phyloP scores from a whole-genome alignment of 441 rosid species.

The Pelargonium myrrhifolium region DNA sequence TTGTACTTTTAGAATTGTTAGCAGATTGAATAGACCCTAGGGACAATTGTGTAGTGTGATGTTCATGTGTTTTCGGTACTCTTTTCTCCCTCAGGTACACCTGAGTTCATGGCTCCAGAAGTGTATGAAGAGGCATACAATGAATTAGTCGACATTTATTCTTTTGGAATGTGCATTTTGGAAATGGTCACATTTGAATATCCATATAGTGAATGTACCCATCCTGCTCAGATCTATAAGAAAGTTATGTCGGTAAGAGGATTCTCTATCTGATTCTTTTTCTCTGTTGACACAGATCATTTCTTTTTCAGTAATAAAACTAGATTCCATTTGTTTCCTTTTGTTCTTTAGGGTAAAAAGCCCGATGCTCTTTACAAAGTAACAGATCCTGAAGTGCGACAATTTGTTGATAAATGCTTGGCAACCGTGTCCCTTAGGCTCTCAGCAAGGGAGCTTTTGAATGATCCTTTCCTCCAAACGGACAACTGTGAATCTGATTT shows the following conservation, averaged over 20 bases:
- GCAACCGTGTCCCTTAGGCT: conserved; percentile 72
- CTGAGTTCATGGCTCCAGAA: conserved; percentile 99
- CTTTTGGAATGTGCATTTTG: conserved; percentile 93
- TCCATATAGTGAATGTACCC: conserved; percentile 85
- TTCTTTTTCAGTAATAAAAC: not conserved
- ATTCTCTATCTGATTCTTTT: not conserved
- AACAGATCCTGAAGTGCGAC: conserved; percentile 63
- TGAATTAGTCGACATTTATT: conserved; percentile 85
- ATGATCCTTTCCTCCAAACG: conserved; percentile 63
- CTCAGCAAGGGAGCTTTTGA: conserved; percentile 73
- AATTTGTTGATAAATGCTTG: conserved; percentile 77
- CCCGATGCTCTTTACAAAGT: conserved; percentile 82
- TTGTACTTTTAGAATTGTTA: not conserved
- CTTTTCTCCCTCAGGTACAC: conserved; percentile 57
- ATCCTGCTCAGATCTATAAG: conserved; percentile 95
- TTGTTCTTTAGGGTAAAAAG: conserved; percentile 61
- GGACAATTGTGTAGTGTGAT: conserved; percentile 9
- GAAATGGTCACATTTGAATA: conserved; percentile 95
- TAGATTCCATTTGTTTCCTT: conserved; percentile 12
- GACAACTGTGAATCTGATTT: conserved; percentile 51
- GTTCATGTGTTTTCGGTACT: conserved; percentile 13
- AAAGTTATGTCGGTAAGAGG: conserved; percentile 83
- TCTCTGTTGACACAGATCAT: not conserved
- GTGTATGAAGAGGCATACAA: conserved; percentile 87
- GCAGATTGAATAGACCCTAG: conserved; percentile 5